A percentile compares a stretch with the other conserved stretches of the same genome.
phyloP scores from a whole-genome alignment of 305 asterid genomes.

The Monarda citriodora region DNA sequence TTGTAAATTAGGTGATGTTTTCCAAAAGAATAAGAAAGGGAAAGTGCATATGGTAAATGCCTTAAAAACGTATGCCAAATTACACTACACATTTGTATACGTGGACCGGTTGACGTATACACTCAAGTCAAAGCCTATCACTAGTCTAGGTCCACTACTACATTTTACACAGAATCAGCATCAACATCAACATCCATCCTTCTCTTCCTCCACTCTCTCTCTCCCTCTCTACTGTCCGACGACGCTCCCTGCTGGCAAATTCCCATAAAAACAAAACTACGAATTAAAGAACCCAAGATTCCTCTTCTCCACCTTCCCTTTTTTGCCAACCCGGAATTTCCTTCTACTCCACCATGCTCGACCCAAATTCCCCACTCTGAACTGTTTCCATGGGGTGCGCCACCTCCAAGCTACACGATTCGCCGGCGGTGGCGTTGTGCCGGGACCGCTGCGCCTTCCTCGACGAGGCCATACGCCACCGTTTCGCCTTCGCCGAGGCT shows the following conservation, averaged over 20 bases:
- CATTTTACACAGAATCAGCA: constrained; percentile 9
- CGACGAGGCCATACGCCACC: constrained; percentile 85
- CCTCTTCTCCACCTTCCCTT: constrained; percentile 23
- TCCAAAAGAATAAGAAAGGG: neutral
- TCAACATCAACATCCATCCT: neutral
- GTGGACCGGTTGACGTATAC: constrained; percentile 17
- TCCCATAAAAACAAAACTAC: constrained; percentile 10
- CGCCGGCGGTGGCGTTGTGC: constrained; percentile 86
- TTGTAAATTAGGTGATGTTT: no score
- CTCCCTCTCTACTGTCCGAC: constrained; percentile 45
- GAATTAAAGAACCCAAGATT: constrained; percentile 19
- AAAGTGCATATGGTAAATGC: neutral
- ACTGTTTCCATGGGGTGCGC: constrained; percentile 70
- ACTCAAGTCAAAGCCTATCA: constrained; percentile 12
- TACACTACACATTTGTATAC: neutral
- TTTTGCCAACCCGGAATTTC: constrained; percentile 19
- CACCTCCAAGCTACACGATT: constrained; percentile 81
- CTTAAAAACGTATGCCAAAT: constrained; percentile 1
- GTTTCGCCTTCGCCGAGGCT: constrained; percentile 82
- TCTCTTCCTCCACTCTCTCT: constrained; percentile 7
- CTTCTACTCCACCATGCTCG: constrained; percentile 24
- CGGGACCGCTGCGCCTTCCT: constrained; percentile 84
- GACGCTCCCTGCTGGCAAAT: constrained; percentile 54
- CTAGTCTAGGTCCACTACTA: constrained; percentile 12
- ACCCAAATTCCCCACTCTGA: neutral